phyloP scores from a whole-genome alignment of 1,284 basidiomycete species.

The Inonotus hispidus region DNA sequence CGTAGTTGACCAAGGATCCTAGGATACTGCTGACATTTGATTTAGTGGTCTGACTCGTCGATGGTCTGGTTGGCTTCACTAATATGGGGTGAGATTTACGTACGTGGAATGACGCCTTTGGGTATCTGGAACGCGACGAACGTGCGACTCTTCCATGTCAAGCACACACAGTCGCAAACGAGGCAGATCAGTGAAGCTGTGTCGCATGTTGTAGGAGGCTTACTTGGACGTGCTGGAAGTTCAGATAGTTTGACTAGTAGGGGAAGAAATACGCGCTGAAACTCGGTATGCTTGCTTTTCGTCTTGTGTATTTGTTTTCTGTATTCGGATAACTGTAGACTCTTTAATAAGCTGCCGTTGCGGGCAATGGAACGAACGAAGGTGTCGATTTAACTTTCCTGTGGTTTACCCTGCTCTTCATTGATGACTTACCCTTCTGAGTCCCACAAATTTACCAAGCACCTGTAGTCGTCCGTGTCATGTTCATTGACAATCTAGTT shows the following conservation, averaged over 20 bases:
- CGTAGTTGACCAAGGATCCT: neutral
- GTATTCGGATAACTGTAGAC: neutral
- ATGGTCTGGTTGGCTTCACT: constrained; percentile 85
- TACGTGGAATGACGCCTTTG: constrained; percentile 77
- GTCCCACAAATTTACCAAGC: no score
- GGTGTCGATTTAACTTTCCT: no score
- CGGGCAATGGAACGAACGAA: neutral
- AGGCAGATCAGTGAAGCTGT: constrained; percentile 72
- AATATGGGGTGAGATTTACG: constrained; percentile 91
- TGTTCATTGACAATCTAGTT: no score
- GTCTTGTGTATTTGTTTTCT: neutral
- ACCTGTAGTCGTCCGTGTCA: no score
- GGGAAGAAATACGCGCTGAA: constrained; percentile 9
- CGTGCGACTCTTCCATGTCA: constrained; percentile 84
- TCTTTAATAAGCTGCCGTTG: no score
- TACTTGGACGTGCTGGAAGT: constrained; percentile 32
- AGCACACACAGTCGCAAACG: constrained; percentile 66
- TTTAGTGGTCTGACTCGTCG: constrained; percentile 84
- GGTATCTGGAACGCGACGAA: constrained; percentile 86
- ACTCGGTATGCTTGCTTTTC: neutral
- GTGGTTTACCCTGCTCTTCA: no score
- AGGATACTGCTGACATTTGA: constrained; percentile 1
- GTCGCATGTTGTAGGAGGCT: constrained; percentile 62
- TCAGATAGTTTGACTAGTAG: constrained; percentile 14
- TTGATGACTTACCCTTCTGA: no score